Evolutionary conservation across 371 early-diverging fungal species (phyloP), one percentile per base, ranked within the genome.

Genomic region (Parasitella parasitica): DNA sequence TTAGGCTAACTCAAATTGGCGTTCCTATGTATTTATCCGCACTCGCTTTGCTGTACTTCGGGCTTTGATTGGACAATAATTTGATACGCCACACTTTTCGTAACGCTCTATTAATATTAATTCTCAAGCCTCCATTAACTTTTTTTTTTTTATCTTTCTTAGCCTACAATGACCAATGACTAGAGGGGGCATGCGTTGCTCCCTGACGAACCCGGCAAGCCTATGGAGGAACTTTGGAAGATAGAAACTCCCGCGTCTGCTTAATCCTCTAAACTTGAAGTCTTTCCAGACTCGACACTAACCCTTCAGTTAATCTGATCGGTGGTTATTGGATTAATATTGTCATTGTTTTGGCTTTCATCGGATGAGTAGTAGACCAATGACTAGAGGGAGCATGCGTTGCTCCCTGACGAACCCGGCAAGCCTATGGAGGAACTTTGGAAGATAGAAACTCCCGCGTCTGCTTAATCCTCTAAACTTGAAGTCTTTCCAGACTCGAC

Each of bases 91-190:
- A 36, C 13, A 36, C 36, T 36, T 36, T 11, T 36, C 8, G 32
- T 30, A 8, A 5, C 32, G 32, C 32, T 30, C 32, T 30, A 5
- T 30, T 30, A 30, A 30, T 30, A 30, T 30, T 30, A 30, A 36
- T 36, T 36, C 36, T 36, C 57, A 57, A 57, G 59, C 37, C 28
- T 52, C 53, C 41, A 53, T 36, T 36, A 3, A 13, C 36, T 2
- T 36, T 57, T 63, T 57, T 48, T 59, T 53, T 60, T 51, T 65
- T 56, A 63, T 60, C 54, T 55, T 59, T 59, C 55, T 58, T 64
- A 63, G 54, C 61, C 55, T 57, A 51, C 57, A 56, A 65, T 65
- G 66, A 65, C 66, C 66, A 59, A 56, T 63, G 65, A 65, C 65
- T 65, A 38, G 65, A 39, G 50, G 41, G 49, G 56, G 66, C 60